Evolutionary conservation across 768 basidiomycete genomes (phyloP).

Genomic region (Termitomyces eurrhizus): DNA sequence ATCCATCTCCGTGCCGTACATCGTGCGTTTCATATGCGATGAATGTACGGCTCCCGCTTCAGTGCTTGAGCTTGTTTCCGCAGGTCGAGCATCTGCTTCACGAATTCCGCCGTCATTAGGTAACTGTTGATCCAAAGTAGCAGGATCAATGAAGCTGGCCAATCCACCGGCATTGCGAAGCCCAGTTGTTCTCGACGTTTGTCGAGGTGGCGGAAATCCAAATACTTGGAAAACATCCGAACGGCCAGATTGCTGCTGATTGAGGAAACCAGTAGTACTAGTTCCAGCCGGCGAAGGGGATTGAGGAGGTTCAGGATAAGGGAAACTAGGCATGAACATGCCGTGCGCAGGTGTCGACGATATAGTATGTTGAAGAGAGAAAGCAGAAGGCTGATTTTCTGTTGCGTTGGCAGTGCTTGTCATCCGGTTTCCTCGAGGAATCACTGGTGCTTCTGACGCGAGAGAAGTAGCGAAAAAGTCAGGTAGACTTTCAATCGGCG

Average conservation of each 20-base stretch:
- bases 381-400: conserved; percentile 55
- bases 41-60: conserved; percentile 23
- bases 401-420: conserved; percentile 47
- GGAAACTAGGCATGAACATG: conserved; percentile 41
- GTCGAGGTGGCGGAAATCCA: conserved; percentile 38
- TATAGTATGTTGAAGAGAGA: conserved; percentile 43
- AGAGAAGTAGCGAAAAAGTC: conserved; percentile 44
- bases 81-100: conserved; percentile 37
- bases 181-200: conserved; percentile 34
- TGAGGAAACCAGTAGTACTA: conserved; percentile 19
- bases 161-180: conserved; percentile 24
- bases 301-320: conserved; percentile 53
- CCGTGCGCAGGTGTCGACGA: conserved; percentile 48
- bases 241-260: conserved; percentile 30
- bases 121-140: conserved; percentile 29
- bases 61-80: conserved; percentile 26
- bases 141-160: conserved; percentile 37
- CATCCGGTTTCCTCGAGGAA: conserved; percentile 15
- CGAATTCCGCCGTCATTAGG: conserved; percentile 21
- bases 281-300: conserved; percentile 51
- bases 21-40: conserved; percentile 57
- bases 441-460: conserved; percentile 17
- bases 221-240: conserved; percentile 45
- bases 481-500: conserved; percentile 49
- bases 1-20: conserved; percentile 85